phyloP scores from a whole-genome alignment of 2,329 filamentous ascomycete genomes.

The Microcyclospora pomicola region DNA sequence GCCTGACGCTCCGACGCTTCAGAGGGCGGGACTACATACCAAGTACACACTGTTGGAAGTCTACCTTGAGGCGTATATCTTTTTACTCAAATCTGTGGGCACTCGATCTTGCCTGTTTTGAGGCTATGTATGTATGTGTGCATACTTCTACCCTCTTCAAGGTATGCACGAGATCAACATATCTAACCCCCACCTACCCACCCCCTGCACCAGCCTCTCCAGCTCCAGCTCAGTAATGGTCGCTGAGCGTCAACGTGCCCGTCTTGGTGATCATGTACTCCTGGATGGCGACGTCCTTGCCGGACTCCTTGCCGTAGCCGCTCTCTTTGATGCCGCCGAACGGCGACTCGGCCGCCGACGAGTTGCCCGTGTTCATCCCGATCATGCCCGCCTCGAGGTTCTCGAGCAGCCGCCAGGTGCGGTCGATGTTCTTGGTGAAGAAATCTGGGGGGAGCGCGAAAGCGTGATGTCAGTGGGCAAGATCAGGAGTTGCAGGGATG shows the following conservation, averaged over 20 bases:
- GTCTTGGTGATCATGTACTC: conserved; percentile 43
- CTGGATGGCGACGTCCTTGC: conserved; percentile 43
- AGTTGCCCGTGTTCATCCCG: conserved; percentile 41
- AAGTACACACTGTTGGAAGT: too few species aligned
- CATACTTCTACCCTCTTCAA: too few species aligned
- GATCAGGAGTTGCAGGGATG: too few species aligned
- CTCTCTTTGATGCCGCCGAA: conserved; percentile 57
- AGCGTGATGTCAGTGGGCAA: not conserved
- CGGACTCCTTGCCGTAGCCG: conserved; percentile 54
- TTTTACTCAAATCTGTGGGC: too few species aligned
- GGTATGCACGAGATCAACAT: too few species aligned
- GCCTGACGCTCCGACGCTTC: too few species aligned
- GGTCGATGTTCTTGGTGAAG: conserved; percentile 55
- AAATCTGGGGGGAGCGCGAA: conserved; percentile 37
- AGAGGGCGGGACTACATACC: too few species aligned
- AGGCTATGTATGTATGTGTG: too few species aligned
- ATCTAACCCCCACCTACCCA: too few species aligned
- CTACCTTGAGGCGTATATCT: too few species aligned
- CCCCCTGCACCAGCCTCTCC: too few species aligned
- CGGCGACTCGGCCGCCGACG: conserved; percentile 51
- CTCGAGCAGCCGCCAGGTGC: conserved; percentile 52
- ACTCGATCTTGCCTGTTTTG: too few species aligned
- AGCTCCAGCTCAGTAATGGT: conserved; percentile 30
- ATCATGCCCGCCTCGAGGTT: conserved; percentile 58
- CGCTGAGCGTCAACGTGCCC: conserved; percentile 47